Percentiles rank a stretch among this genome's conserved stretches.
phyloP scores from a whole-genome alignment of 1,284 basidiomycete genomes.

The Malassezia pachydermatis region DNA sequence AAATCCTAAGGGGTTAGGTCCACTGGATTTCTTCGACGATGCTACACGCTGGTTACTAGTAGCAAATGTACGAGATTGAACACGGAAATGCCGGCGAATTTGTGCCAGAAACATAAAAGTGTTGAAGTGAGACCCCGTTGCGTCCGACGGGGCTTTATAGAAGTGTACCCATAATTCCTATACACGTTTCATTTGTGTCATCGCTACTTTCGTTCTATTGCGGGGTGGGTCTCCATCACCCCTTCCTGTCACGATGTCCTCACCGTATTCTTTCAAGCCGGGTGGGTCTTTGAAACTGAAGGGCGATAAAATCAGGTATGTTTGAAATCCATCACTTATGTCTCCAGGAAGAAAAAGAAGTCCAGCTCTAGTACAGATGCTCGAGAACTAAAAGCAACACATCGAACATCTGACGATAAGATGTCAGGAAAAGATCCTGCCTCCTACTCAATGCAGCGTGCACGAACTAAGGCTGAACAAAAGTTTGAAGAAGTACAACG shows the following conservation, averaged over 20 bases:
- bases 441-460: slow-evolving; percentile 28
- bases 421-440: slow-evolving; percentile 1
- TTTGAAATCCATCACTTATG: neutral
- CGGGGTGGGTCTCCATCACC: too few relatives aligned
- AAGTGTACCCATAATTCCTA: slow-evolving; percentile 1
- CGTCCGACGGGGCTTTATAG: neutral
- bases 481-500: slow-evolving; percentile 76
- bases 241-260: slow-evolving; percentile 19
- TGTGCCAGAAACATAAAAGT: neutral
- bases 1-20: slow-evolving; percentile 36
- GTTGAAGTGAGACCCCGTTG: neutral
- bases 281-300: slow-evolving; percentile 46
- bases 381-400: too few relatives aligned
- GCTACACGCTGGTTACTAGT: neutral
- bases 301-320: slow-evolving; percentile 5
- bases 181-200: too few relatives aligned
- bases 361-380: slow-evolving; percentile 17
- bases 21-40: neutral
- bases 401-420: too few relatives aligned
- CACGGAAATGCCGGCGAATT: neutral
- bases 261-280: slow-evolving; percentile 35
- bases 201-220: too few relatives aligned
- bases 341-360: slow-evolving; percentile 24
- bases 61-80: neutral
- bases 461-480: slow-evolving; percentile 77